Evolutionary conservation across 345 rosid species (phyloP).

Genomic region (Acer yangbiense): DNA sequence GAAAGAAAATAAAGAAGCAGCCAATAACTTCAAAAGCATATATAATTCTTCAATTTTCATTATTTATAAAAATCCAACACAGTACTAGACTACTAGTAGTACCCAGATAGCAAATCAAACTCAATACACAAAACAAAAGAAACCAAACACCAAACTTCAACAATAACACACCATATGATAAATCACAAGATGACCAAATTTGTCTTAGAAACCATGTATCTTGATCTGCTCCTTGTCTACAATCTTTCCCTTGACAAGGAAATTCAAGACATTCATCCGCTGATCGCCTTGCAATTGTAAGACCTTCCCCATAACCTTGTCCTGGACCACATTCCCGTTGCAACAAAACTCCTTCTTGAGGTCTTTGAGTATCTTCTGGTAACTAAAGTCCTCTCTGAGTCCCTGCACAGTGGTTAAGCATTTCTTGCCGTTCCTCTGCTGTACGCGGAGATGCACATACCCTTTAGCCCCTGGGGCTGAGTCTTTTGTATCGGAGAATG

Average conservation of each 20-base stretch:
- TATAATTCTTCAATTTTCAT: background rate
- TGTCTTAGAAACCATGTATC: constrained; percentile 75
- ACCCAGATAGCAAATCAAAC: too few species aligned
- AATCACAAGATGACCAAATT: background rate
- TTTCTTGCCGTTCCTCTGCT: constrained; percentile 84
- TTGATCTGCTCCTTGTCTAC: constrained; percentile 80
- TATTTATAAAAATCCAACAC: constrained; percentile 13
- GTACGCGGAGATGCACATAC: constrained; percentile 69
- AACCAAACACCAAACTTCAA: background rate
- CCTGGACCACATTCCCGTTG: constrained; percentile 85
- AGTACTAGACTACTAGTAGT: too few species aligned
- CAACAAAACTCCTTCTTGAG: constrained; percentile 85
- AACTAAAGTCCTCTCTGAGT: constrained; percentile 65
- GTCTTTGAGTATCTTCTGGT: constrained; percentile 76
- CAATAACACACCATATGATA: background rate
- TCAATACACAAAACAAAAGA: background rate
- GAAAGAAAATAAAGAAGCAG: too few species aligned
- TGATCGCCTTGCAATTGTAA: constrained; percentile 98
- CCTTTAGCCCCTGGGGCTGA: constrained; percentile 59
- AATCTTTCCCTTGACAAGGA: constrained; percentile 59
- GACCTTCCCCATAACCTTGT: constrained; percentile 82
- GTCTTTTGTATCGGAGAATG: constrained; percentile 63
- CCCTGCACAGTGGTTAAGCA: constrained; percentile 81
- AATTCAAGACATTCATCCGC: constrained; percentile 72
- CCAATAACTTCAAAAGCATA: background rate